Conservation (phyloP, 169 alveolate genomes). For the Neospora caninum region DNA sequence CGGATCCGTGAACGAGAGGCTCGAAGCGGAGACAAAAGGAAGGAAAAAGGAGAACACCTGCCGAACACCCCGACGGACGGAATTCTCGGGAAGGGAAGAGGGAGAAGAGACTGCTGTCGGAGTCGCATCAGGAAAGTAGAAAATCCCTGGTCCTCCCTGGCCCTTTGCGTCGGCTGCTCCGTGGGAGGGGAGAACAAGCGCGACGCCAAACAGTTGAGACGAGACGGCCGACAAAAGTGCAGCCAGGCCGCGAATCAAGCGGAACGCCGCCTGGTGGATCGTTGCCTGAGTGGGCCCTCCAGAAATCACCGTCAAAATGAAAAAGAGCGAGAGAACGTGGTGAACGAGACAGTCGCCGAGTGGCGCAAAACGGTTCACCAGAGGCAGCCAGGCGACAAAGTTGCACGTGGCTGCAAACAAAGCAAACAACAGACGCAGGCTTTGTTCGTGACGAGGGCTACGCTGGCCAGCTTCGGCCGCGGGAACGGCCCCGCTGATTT, state of each 20-base stretch:
- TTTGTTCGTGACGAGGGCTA: not conserved
- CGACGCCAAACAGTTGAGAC: not conserved
- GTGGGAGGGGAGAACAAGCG: not conserved
- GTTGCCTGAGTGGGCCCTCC: constrained; percentile 7
- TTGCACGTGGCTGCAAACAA: not conserved
- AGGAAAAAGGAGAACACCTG: not conserved
- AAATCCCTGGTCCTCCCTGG: not conserved
- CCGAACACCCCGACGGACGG: not conserved
- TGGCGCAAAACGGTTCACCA: not conserved
- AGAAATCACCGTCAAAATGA: not conserved
- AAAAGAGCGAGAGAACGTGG: not conserved
- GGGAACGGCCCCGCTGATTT: too few species aligned
- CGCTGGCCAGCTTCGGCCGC: too few species aligned
- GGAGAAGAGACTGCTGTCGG: not conserved
- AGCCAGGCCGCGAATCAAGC: not conserved
- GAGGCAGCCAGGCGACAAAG: not conserved
- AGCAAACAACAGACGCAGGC: not conserved
- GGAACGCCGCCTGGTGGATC: not conserved
- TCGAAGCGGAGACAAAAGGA: not conserved
- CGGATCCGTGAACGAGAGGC: not conserved
- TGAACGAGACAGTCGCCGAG: not conserved
- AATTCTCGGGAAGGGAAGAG: not conserved
- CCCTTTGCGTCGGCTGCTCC: not conserved
- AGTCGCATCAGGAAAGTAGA: not conserved
- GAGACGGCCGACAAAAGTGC: not conserved